phyloP scores from a whole-genome alignment of 2,329 filamentous ascomycete species.

The Knoxdaviesia capensis region DNA sequence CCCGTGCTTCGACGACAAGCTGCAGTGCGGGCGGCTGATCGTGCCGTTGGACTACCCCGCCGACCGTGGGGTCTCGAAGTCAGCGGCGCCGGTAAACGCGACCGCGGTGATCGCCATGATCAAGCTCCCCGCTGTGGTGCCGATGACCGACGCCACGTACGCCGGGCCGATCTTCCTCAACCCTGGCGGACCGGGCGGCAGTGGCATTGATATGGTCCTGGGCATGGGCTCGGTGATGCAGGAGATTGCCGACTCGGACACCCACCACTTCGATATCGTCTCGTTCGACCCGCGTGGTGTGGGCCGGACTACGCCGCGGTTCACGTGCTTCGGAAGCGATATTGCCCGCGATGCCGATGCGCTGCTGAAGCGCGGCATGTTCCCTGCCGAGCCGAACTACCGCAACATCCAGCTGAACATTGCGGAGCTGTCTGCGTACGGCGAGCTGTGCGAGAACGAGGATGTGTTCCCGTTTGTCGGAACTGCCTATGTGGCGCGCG shows the following conservation, averaged over 20 bases:
- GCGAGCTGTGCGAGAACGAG: conserved; percentile 10
- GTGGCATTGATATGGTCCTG: conserved; percentile 14
- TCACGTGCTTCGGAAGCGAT: conserved; percentile 17
- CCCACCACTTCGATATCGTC: conserved; percentile 18
- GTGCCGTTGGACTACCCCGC: conserved; percentile 22
- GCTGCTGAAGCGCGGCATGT: conserved; percentile 13
- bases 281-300: conserved; percentile 24
- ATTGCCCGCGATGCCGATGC: conserved; percentile 11
- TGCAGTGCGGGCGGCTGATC: conserved; percentile 19
- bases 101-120: conserved; percentile 19
- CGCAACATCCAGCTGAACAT: conserved; percentile 7
- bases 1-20: conserved; percentile 15
- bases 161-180: conserved; percentile 22
- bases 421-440: conserved; percentile 6
- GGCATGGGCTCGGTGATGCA: conserved; percentile 12
- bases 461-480: conserved; percentile 14
- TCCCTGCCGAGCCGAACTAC: conserved; percentile 6
- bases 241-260: conserved; percentile 9
- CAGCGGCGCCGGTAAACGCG: conserved; percentile 8
- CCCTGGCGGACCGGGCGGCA: conserved; percentile 23
- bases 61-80: not conserved
- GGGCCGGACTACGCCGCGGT: conserved; percentile 14
- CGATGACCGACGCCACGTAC: conserved; percentile 16
- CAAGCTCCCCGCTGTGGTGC: conserved; percentile 18
- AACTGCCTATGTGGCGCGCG: conserved; percentile 18